A percentile compares a stretch with the other conserved stretches of the same genome.
These are phyloP conservation scores for Penicillium sp. DNA, from an alignment of 2,329 filamentous ascomycete species.

Conservation along the genomic window DNA sequence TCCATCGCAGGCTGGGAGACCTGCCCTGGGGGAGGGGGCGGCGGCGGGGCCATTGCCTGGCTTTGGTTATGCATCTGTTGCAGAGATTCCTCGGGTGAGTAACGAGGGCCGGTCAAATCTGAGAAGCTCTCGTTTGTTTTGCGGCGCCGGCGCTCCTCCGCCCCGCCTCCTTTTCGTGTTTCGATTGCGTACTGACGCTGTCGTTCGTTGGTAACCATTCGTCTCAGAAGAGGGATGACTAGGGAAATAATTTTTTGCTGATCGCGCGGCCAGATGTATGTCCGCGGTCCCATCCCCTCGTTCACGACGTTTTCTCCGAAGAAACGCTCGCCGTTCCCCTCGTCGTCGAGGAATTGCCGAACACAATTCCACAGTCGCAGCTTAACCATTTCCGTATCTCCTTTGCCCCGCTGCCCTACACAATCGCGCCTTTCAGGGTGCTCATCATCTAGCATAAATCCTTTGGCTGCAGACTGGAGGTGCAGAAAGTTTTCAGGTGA, in stretches of 20 bases:
- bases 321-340: slow-evolving; percentile 55
- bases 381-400: slow-evolving; percentile 59
- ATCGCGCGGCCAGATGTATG: slow-evolving; percentile 57
- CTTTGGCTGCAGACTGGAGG: slow-evolving; percentile 57
- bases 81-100: slow-evolving; percentile 33
- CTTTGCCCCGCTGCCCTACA: slow-evolving; percentile 57
- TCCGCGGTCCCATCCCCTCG: slow-evolving; percentile 40
- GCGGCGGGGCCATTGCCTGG: slow-evolving; percentile 24
- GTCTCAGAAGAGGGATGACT: slow-evolving; percentile 57
- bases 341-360: slow-evolving; percentile 53
- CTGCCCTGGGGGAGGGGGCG: slow-evolving; percentile 24
- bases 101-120: slow-evolving; percentile 27
- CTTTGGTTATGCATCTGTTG: slow-evolving; percentile 32
- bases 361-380: slow-evolving; percentile 59
- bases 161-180: slow-evolving; percentile 51
- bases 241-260: slow-evolving; percentile 58
- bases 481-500: slow-evolving; percentile 59
- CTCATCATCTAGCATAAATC: slow-evolving; percentile 58
- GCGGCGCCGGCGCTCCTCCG: slow-evolving; percentile 39
- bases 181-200: slow-evolving; percentile 60
- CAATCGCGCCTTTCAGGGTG: slow-evolving; percentile 59
- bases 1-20: slow-evolving; percentile 30
- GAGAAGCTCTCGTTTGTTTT: slow-evolving; percentile 39
- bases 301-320: slow-evolving; percentile 52
- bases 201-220: slow-evolving; percentile 63